A percentile compares a stretch with the other conserved stretches of the same genome.
Evolutionary conservation across 2,329 filamentous ascomycete species (phyloP).

Genomic region (Pyricularia pennisetigena): DNA sequence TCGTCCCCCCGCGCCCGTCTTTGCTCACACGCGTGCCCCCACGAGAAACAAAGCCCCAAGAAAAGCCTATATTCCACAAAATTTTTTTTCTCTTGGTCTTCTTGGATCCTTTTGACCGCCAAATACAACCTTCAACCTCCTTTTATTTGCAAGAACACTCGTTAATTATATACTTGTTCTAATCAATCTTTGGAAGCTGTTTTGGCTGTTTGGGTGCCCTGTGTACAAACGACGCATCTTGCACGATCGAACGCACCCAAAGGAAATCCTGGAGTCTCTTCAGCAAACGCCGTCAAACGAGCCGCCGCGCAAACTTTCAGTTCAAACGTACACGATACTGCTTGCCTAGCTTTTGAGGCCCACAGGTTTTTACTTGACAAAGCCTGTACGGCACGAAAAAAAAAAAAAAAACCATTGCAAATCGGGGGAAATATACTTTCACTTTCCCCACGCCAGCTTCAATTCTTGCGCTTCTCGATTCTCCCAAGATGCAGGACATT

Average conservation of each 20-base stretch:
- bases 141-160: background rate
- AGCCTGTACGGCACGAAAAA: background rate
- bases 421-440: background rate
- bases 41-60: background rate
- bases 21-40: background rate
- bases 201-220: background rate
- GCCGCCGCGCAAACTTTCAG: background rate
- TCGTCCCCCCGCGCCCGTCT: background rate
- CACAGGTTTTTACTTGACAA: background rate
- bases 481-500: conserved; percentile 73
- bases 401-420: background rate
- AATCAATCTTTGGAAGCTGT: conserved; percentile 2
- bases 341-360: background rate
- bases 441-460: background rate
- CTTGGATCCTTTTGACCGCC: background rate
- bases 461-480: conserved; percentile 5
- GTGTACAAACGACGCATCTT: background rate
- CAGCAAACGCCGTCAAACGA: background rate
- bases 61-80: background rate
- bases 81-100: background rate
- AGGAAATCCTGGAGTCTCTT: background rate
- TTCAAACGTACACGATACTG: background rate
- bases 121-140: background rate
- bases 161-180: conserved; percentile 5
- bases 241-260: background rate